These are phyloP conservation scores for Salix exigua DNA, from an alignment of 345 rosid genomes.

Conservation along the genomic window DNA sequence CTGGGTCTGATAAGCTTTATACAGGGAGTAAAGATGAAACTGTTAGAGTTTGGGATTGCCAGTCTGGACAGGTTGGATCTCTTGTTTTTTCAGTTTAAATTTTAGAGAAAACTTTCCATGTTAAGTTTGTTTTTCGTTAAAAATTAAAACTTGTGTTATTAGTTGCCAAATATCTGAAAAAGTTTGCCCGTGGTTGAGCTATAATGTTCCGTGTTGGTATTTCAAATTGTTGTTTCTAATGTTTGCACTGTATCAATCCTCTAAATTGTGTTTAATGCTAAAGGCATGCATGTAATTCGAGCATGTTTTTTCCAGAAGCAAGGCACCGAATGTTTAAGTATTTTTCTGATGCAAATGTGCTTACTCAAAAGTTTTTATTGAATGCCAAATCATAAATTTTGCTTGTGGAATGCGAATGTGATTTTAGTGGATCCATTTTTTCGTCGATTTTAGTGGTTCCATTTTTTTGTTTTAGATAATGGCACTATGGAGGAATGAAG, in stretches of 20 bases:
- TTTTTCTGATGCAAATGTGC: no score
- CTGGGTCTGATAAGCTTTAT: slow-evolving; percentile 84
- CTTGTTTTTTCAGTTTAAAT: not conserved
- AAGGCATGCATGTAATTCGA: not conserved
- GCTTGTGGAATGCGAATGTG: no score
- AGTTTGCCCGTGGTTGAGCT: not conserved
- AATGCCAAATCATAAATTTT: no score
- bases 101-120: not conserved
- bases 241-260: not conserved
- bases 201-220: not conserved
- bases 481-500: no score
- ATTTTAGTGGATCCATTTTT: no score
- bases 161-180: not conserved
- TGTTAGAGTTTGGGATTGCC: slow-evolving; percentile 86
- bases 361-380: no score
- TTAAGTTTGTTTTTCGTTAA: no score
- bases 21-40: slow-evolving; percentile 87
- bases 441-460: no score
- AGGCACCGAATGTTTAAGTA: not conserved
- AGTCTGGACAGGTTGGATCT: slow-evolving; percentile 77
- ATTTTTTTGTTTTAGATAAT: no score
- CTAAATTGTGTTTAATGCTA: not conserved
- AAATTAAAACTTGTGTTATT: not conserved
- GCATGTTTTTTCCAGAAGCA: not conserved
- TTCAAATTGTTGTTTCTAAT: not conserved